Evolutionary conservation across 805 yeast genomes (phyloP).

Genomic region (Hanseniaspora hatyaiensis): DNA sequence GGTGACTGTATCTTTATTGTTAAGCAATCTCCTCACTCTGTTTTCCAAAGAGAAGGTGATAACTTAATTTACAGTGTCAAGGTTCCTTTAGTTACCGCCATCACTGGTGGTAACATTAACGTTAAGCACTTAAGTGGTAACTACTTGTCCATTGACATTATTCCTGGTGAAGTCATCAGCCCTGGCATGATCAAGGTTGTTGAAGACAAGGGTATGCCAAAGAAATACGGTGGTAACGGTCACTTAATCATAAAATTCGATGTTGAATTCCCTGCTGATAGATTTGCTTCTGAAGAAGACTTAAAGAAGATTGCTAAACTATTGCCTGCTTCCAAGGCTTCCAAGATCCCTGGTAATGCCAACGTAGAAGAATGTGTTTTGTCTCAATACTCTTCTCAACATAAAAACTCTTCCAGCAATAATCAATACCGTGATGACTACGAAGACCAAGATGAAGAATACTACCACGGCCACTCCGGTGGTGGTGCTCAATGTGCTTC

Average conservation of each 20-base stretch:
- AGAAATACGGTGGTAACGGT: constrained; percentile 79
- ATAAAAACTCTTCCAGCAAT: constrained; percentile 33
- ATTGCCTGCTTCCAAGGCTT: constrained; percentile 63
- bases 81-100: constrained; percentile 83
- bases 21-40: constrained; percentile 76
- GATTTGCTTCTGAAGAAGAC: constrained; percentile 65
- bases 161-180: constrained; percentile 86
- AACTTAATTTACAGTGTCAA: constrained; percentile 77
- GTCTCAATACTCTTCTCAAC: constrained; percentile 58
- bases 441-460: constrained; percentile 43
- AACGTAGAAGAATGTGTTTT: constrained; percentile 72
- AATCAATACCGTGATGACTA: constrained; percentile 47
- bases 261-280: constrained; percentile 72
- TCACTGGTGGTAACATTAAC: constrained; percentile 89
- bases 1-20: constrained; percentile 93
- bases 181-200: constrained; percentile 75
- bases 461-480: constrained; percentile 9
- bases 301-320: constrained; percentile 60
- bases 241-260: constrained; percentile 75
- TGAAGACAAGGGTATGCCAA: constrained; percentile 96
- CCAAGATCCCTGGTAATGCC: constrained; percentile 55
- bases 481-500: constrained; percentile 67
- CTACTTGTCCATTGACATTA: constrained; percentile 65
- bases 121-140: constrained; percentile 87
- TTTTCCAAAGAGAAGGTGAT: constrained; percentile 77